Percentiles rank a stretch among this genome's conserved stretches.
Evolutionary conservation across 1,284 basidiomycete species (phyloP).

Genomic region (Exobasidium rhododendri): DNA sequence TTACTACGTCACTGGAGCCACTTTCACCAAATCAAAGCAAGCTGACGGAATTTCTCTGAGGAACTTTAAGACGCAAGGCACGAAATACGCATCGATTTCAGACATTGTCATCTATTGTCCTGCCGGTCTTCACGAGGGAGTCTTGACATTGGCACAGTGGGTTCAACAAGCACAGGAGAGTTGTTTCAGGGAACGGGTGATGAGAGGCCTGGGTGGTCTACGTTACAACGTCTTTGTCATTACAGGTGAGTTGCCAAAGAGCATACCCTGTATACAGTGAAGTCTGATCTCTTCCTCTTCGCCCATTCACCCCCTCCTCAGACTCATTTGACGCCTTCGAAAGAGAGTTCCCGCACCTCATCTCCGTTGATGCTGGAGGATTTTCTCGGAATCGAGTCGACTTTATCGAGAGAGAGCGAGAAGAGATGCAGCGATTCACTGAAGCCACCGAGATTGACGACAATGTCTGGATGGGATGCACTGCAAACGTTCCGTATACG

Average conservation of each 20-base stretch:
- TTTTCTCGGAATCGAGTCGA: constrained; percentile 57
- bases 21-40: constrained; percentile 31
- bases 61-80: constrained; percentile 56
- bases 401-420: constrained; percentile 66
- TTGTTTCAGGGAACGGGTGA: constrained; percentile 57
- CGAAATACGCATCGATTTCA: constrained; percentile 80
- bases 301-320: too few species aligned
- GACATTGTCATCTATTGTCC: constrained; percentile 78
- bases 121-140: constrained; percentile 39
- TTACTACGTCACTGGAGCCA: constrained; percentile 21
- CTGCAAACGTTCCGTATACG: constrained; percentile 31
- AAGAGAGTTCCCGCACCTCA: constrained; percentile 58
- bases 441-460: constrained; percentile 73
- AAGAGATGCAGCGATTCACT: constrained; percentile 85
- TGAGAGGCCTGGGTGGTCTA: constrained; percentile 63
- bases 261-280: not conserved
- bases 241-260: constrained; percentile 60
- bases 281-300: constrained; percentile 3
- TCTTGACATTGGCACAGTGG: constrained; percentile 35
- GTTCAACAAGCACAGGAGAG: constrained; percentile 45
- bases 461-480: constrained; percentile 58
- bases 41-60: constrained; percentile 43
- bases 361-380: constrained; percentile 60
- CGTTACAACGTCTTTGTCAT: constrained; percentile 84
- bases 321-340: constrained; percentile 63